Percentiles rank a stretch among this genome's conserved stretches.
Conservation (phyloP, 2,329 filamentous ascomycete genomes). For the Chaetomium globosum region DNA sequence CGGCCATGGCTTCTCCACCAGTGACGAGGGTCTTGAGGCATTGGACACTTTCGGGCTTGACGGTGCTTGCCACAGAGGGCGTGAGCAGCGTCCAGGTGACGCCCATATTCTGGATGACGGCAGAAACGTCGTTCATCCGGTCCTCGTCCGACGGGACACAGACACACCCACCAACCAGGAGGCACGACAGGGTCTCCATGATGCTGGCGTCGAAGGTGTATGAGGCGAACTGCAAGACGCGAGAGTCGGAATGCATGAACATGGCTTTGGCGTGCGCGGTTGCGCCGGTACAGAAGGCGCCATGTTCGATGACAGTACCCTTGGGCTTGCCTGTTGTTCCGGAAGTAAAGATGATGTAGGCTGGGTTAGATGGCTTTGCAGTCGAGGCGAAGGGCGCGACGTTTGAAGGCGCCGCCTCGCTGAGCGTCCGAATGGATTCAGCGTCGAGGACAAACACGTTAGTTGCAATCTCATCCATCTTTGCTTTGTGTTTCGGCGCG, state of each 20-base stretch:
- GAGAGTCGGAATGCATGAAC: conserved; percentile 31
- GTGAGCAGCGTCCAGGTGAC: conserved; percentile 40
- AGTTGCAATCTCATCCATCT: conserved; percentile 23
- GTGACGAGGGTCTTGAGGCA: conserved; percentile 38
- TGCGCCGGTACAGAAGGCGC: conserved; percentile 35
- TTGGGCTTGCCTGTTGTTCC: conserved; percentile 57
- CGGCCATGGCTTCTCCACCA: conserved; percentile 38
- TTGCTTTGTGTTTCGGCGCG: conserved; percentile 24
- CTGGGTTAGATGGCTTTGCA: conserved; percentile 27
- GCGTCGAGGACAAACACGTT: conserved; percentile 28
- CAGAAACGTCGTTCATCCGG: conserved; percentile 45
- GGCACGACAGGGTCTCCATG: conserved; percentile 45
- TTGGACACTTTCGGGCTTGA: conserved; percentile 38
- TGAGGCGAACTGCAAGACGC: conserved; percentile 41
- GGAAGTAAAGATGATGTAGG: conserved; percentile 55
- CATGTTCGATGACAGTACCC: conserved; percentile 48
- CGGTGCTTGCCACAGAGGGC: conserved; percentile 38
- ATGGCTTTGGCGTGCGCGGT: conserved; percentile 32
- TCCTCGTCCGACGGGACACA: conserved; percentile 48
- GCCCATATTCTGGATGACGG: conserved; percentile 37
- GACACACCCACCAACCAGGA: conserved; percentile 46
- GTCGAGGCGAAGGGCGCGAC: conserved; percentile 5
- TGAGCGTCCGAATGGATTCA: conserved; percentile 18
- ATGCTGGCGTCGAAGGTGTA: conserved; percentile 49
- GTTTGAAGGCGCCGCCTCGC: not conserved